These are phyloP conservation scores for Streptanthus diversifolius DNA, from an alignment of 345 rosid species.

Conservation along the genomic window DNA sequence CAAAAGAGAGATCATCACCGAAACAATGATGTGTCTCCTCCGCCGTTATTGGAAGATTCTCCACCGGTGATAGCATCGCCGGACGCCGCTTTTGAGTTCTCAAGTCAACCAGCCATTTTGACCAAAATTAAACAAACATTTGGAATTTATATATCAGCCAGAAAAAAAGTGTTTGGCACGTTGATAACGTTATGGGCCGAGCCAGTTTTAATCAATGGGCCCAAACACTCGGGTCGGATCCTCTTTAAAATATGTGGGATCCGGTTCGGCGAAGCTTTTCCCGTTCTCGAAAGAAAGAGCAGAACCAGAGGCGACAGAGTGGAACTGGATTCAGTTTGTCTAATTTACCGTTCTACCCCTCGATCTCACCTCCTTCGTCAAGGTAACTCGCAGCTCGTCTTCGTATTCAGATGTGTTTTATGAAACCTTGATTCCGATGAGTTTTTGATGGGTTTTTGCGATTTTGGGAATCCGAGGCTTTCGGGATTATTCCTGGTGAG, in stretches of 20 bases:
- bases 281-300: not conserved
- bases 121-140: not conserved
- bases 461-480: too few species aligned
- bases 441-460: too few species aligned
- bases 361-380: not conserved
- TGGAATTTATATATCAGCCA: not conserved
- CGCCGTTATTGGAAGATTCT: not conserved
- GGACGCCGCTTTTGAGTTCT: not conserved
- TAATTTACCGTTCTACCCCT: conserved; percentile 10
- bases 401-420: not conserved
- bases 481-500: too few species aligned
- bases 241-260: not conserved
- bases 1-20: conserved; percentile 35
- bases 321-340: not conserved
- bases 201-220: not conserved
- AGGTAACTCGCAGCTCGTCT: conserved; percentile 5
- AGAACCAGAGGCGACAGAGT: not conserved
- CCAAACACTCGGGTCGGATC: not conserved
- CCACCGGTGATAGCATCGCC: conserved; percentile 21
- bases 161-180: conserved; percentile 17
- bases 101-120: conserved; percentile 9
- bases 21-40: conserved; percentile 16
- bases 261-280: conserved; percentile 8
- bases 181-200: not conserved
- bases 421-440: too few species aligned